Base-by-base conservation (phyloP, 805 yeast genomes). In the Sporopachydermia lactativora region DNA sequence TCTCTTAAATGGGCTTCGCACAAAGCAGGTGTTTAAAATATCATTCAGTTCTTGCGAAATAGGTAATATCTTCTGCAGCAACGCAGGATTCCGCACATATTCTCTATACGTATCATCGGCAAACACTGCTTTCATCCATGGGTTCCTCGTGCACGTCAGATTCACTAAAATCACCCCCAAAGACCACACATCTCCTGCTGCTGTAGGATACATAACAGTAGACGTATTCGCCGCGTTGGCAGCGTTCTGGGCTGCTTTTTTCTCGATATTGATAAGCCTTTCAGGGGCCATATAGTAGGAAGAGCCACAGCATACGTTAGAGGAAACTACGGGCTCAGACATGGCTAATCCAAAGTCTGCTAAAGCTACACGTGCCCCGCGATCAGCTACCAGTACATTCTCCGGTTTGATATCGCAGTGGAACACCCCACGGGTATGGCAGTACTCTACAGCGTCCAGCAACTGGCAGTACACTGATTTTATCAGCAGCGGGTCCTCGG, bases 391-490 rank as follows among this genome's bases (percentile, higher is more conserved):
- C 52, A 92, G 64, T 42, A 92, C 73, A 62, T 92, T 92, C 58
- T 92, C 97, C 4, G 98, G 98, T 63, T 92, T 92, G 48, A 88
- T 74, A 60, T 88, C 97, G 54, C 96, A 82, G 57, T 88, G 97
- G 56, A 77, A 89, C 31, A 89, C 75, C n/a, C 81, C 79, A 45
- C 71, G 73, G 2, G 79, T 67, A 58, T 89, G 96, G 52, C 94
- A 82, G 61, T 78, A 82, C 46, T 75, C 73, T 41, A 88, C 70
- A 2, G 88, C 95, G 46, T 86, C 82, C 36, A 89, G 66, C 57
- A 92, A 70, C 60, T 92, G 96, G 35, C 70, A 52, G 51, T 81
- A 80, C 47, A 71, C 79, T 44, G 65, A 68, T 54, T 73, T 76
- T 53, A 71, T 69, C 45, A 64, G 54, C 13, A 52, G 52, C 4